phyloP scores from a whole-genome alignment of 768 basidiomycete genomes.

The Lentinula detonsa region DNA sequence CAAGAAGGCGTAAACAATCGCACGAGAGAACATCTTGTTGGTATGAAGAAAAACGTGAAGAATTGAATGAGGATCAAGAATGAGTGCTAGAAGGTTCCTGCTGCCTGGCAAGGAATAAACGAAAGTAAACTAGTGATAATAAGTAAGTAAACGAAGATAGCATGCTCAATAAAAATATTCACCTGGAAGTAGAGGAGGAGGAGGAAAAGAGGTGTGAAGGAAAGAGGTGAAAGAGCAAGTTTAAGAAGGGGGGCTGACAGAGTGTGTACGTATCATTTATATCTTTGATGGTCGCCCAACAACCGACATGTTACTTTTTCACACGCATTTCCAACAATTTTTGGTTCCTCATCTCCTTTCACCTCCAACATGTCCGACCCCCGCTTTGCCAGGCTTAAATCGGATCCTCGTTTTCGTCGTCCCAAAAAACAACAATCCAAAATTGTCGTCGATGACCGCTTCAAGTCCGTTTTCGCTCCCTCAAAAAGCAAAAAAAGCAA shows the following conservation, averaged over 20 bases:
- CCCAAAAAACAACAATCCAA: constrained; percentile 77
- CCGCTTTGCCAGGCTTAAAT: constrained; percentile 81
- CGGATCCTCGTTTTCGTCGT: constrained; percentile 89
- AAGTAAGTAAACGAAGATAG: neutral
- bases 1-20: constrained; percentile 29
- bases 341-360: neutral
- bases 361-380: constrained; percentile 59
- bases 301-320: neutral
- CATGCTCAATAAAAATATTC: neutral
- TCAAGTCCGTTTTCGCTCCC: constrained; percentile 68
- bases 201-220: constrained; percentile 10
- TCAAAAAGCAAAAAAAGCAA: constrained; percentile 34
- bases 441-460: constrained; percentile 87
- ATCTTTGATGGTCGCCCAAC: neutral
- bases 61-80: constrained; percentile 9
- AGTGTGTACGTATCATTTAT: neutral
- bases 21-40: constrained; percentile 39
- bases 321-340: neutral
- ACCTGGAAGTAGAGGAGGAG: neutral
- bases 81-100: constrained; percentile 8
- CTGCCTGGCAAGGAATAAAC: constrained; percentile 10
- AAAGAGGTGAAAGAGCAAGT: constrained; percentile 9
- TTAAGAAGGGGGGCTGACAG: neutral
- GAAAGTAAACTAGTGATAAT: constrained; percentile 15
- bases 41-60: constrained; percentile 9